Percentiles rank a stretch among this genome's conserved stretches.
Evolutionary conservation across 805 yeast genomes (phyloP).

Genomic region (Kluyveromyces aestuarii): DNA sequence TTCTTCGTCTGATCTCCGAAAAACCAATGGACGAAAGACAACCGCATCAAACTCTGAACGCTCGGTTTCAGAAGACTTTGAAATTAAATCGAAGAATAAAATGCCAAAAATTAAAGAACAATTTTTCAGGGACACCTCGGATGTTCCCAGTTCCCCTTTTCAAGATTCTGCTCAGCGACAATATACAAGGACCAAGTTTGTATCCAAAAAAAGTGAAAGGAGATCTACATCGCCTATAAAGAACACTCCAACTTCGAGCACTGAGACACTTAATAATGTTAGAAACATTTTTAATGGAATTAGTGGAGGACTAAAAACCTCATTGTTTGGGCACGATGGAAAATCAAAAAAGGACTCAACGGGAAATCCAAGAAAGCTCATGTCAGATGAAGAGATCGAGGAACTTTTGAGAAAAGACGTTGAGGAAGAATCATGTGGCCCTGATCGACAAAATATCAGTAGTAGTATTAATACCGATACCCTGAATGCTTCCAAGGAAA

Average conservation of each 20-base stretch:
- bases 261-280: slow-evolving; percentile 10
- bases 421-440: not conserved
- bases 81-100: slow-evolving; percentile 1
- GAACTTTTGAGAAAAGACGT: not conserved
- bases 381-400: slow-evolving; percentile 1
- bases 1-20: not conserved
- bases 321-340: not conserved
- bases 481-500: slow-evolving; percentile 1
- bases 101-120: not conserved
- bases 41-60: not conserved
- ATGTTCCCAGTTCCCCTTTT: slow-evolving; percentile 9
- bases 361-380: not conserved
- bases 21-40: not conserved
- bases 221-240: slow-evolving; percentile 21
- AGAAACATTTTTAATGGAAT: slow-evolving; percentile 8
- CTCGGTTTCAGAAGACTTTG: not conserved
- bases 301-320: not conserved
- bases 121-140: not conserved
- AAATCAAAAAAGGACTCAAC: not conserved
- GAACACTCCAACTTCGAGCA: slow-evolving; percentile 10
- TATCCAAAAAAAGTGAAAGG: slow-evolving; percentile 9
- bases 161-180: slow-evolving; percentile 13
- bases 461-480: not conserved
- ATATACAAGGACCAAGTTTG: slow-evolving; percentile 17
- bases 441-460: not conserved